Evolutionary conservation across 169 alveolate species (phyloP).

Genomic region (Amoebophrya sp.): DNA sequence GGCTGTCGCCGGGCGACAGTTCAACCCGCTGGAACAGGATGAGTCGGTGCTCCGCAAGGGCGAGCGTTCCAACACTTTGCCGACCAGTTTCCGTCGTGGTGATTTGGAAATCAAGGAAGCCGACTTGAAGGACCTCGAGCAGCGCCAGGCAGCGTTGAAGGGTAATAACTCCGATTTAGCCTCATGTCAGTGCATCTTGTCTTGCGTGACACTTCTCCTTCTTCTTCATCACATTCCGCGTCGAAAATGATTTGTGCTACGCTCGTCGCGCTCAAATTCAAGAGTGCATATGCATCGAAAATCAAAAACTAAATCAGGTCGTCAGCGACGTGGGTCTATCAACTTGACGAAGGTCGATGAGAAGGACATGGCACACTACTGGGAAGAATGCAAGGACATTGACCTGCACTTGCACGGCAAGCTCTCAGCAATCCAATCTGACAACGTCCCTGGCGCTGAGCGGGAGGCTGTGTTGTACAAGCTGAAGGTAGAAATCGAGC

Average conservation of each 20-base stretch:
- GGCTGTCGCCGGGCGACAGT: conserved; percentile 28
- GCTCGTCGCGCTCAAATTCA: no score
- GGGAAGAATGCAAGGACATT: not conserved
- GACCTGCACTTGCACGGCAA: conserved; percentile 4
- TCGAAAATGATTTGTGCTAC: no score
- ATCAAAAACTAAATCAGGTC: no score
- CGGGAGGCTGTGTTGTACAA: not conserved
- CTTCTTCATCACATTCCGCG: no score
- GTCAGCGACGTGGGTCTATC: not conserved
- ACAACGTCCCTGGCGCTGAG: not conserved
- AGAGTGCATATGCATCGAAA: no score
- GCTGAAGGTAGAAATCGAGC: not conserved
- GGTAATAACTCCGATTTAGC: no score
- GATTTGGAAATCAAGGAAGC: not conserved
- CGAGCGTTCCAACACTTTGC: not conserved
- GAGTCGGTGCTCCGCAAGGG: not conserved
- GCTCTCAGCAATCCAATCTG: not conserved
- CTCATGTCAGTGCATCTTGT: no score
- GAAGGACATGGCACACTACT: conserved; percentile 4
- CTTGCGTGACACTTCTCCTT: no score
- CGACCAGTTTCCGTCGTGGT: conserved; percentile 2
- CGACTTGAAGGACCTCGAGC: not conserved
- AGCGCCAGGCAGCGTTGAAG: not conserved
- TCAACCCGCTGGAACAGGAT: conserved; percentile 17
- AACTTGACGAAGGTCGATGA: not conserved